Evolutionary conservation across 176 grass and related monocot genomes (phyloP).

Genomic region (Avena eriantha): DNA sequence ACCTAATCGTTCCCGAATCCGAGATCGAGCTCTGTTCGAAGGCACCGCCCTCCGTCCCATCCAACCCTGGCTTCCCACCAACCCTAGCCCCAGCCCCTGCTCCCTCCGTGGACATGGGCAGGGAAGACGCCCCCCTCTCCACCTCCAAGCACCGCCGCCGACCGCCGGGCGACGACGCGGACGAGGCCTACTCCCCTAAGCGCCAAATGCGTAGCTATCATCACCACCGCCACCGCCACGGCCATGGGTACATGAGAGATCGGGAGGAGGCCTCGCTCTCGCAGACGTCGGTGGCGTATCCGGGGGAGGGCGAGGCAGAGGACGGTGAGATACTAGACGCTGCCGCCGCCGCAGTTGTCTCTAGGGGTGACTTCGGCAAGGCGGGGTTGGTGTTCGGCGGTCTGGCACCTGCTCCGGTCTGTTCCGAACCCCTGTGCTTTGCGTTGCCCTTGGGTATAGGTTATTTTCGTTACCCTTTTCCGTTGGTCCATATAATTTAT

Average conservation of each 20-base stretch:
- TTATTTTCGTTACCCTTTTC: constrained; percentile 23
- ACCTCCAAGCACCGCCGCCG: constrained; percentile 5
- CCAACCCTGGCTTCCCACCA: neutral
- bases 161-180: neutral
- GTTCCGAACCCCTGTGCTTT: neutral
- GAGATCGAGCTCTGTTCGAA: neutral
- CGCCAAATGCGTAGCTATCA: constrained; percentile 60
- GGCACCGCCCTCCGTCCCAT: neutral
- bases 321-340: constrained; percentile 90
- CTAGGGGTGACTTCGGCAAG: constrained; percentile 3
- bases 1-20: neutral
- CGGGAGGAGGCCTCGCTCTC: neutral
- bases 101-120: neutral
- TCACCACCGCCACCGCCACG: constrained; percentile 29
- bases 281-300: neutral
- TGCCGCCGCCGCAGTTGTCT: neutral
- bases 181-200: constrained; percentile 52
- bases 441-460: constrained; percentile 24
- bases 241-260: neutral
- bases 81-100: neutral
- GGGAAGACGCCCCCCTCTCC: neutral
- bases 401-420: constrained; percentile 45
- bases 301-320: constrained; percentile 59
- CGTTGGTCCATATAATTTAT: neutral
- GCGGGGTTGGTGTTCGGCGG: constrained; percentile 41